These are phyloP conservation scores for Persicaria maculosa DNA, from an alignment of 148 eudicot species.

Conservation along the genomic window DNA sequence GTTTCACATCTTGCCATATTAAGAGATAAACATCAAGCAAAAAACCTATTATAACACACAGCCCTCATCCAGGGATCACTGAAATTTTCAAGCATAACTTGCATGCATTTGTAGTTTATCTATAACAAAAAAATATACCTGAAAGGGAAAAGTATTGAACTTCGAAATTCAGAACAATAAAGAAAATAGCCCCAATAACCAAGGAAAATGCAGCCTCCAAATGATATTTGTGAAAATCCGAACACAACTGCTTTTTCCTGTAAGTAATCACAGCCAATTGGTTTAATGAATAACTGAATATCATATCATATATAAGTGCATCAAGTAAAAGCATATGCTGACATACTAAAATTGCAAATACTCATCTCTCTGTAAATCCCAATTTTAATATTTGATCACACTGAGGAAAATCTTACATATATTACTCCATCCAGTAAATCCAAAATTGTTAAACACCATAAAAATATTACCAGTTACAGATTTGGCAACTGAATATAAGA, in stretches of 20 bases:
- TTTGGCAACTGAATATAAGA: not conserved
- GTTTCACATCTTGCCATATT: not conserved
- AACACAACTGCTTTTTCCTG: slow-evolving; percentile 87
- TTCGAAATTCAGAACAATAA: slow-evolving; percentile 33
- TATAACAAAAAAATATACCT: slow-evolving; percentile 34
- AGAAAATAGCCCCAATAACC: slow-evolving; percentile 95
- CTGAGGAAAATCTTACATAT: not conserved
- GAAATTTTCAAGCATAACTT: not conserved
- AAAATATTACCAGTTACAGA: not conserved
- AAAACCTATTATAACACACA: not conserved
- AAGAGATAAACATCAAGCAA: not conserved
- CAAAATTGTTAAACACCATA: not conserved
- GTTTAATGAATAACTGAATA: not conserved
- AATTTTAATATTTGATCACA: not conserved
- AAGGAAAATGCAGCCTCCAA: slow-evolving; percentile 70
- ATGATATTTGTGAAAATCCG: slow-evolving; percentile 77
- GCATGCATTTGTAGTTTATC: not conserved
- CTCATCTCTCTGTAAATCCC: not conserved
- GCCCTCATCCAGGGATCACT: not conserved
- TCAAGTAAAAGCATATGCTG: not conserved
- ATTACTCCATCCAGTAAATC: not conserved
- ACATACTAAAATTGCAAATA: not conserved
- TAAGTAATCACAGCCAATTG: slow-evolving; percentile 18
- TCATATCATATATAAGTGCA: not conserved
- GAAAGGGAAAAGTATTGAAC: slow-evolving; percentile 65